Base-by-base conservation (phyloP, 2,329 filamentous ascomycete species). In the Penicillium sp. region DNA sequence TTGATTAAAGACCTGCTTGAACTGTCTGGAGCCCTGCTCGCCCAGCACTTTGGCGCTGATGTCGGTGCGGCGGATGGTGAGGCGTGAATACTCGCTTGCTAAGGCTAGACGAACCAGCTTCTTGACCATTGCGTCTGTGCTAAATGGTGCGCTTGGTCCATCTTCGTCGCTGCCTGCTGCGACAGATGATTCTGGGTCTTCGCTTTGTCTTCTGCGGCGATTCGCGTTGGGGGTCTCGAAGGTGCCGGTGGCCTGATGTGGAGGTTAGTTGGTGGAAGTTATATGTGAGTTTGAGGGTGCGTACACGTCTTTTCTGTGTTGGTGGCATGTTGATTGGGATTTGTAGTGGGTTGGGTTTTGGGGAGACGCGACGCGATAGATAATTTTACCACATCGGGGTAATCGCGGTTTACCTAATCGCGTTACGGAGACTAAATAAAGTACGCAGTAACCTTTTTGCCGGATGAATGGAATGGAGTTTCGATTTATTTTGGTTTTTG, bases 1-100 rank as follows among this genome's bases (percentile, higher is more conserved):
- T 34, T 80, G 75, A 0, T 81, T 80, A 63, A 95, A 96, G 3
- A 96, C 82, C 11, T 73, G 68, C 65, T 83, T 90, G 68, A 96
- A 97, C 30, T 83, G 75, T 28, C 86, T 78, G 6, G 82, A 74
- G 8, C 84, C 80, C 38, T 83, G 78, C 14, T 79, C 74, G 0
- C 87, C 88, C 9, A 95, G 81, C 0, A 95, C 88, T 62, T 83
- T 84, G 41, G 76, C 69, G 45, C 71, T 77, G 52, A 86, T 79
- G 42, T 85, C 82, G 29, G 70, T 70, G 28, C 82, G 70, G 33
- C 80, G 77, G 39, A 86, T 79, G 0, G 80, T 77, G 45, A 72
- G 73, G 13, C 82, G 75, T 18, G 80, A 73, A 61, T 80, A 82
- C 58, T 85, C 82, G 65, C 78, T 79, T 5, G 81, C 74, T 9